Evolutionary conservation across 1,139 yeast species (phyloP), one percentile per base, ranked within the genome.

Genomic region (Torulaspora pretoriensis): DNA sequence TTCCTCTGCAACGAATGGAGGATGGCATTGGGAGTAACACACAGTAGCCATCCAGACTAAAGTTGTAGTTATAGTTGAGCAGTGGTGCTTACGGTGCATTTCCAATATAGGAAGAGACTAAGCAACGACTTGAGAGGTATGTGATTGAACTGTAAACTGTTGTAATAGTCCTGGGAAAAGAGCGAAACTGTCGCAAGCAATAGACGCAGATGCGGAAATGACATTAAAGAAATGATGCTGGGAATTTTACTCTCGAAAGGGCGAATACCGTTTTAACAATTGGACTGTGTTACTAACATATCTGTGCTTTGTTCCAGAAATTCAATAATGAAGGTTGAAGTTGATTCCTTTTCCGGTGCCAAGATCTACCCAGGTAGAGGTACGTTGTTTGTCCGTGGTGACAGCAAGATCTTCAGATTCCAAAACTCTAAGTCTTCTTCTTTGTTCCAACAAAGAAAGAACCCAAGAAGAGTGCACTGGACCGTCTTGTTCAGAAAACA

Each of bases 361-460:
- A 92, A 90, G 81, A 92, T 92, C 83, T 94, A 92, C 96, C 98
- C 98, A 81, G 97, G 98, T 78, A 87, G 97, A 83, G 98, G 98
- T 79, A 88, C 95, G 73, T 84, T 92, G 75, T 92, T 88, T 72
- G 92, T 92, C 76, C 90, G 99, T 80, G 97, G 97, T 69, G 99
- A 92, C 89, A 89, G 97, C 71, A 92, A 92, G 81, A 76, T 90
- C 71, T 92, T 92, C 95, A 89, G 99, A 83, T 92, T 94, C 95
- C 95, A 86, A 76, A 83, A 89, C 73, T 87, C 97, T 65, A 94
- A 92, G 80, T 81, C 95, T 71, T 94, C 96, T 68, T 89, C 98
- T 72, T 84, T 92, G 70, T 92, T 92, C 95, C 83, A 83, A 71
- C 99, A 94, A 82, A 89, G 97, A 84, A 92, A 92, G 95, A 92